Evolutionary conservation across 441 rosid genomes (phyloP).

Genomic region (Iberis amara): DNA sequence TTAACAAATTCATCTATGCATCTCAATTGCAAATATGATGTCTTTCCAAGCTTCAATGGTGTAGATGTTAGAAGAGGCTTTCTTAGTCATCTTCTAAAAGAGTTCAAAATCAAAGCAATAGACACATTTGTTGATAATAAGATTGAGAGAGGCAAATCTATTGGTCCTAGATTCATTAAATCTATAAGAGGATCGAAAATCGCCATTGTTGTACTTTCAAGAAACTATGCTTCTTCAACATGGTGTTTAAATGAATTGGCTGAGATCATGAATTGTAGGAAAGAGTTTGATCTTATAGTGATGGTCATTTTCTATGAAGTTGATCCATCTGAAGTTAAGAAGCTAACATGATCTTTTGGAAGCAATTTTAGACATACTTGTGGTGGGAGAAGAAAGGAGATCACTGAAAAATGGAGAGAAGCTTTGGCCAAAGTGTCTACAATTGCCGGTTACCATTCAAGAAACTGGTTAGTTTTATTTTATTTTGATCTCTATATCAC

Average conservation of each 20-base stretch:
- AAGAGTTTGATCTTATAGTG: constrained; percentile 5
- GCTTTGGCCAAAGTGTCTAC: constrained; percentile 2
- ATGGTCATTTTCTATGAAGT: constrained; percentile 26
- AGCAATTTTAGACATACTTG: neutral
- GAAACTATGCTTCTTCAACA: constrained; percentile 8
- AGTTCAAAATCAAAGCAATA: neutral
- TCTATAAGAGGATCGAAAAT: neutral
- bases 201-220: constrained; percentile 7
- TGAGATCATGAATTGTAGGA: constrained; percentile 18
- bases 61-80: constrained; percentile 17
- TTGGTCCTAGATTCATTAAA: constrained; percentile 1
- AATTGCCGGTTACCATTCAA: constrained; percentile 16
- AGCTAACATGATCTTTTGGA: constrained; percentile 10
- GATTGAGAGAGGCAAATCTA: neutral
- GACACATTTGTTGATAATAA: constrained; percentile 5
- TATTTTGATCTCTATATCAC: too few species aligned
- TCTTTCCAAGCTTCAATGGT: constrained; percentile 19
- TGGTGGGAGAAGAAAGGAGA: neutral
- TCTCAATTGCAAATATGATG: constrained; percentile 1
- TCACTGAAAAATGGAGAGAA: constrained; percentile 4
- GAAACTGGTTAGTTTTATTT: neutral
- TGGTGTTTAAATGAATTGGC: constrained; percentile 30
- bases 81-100: neutral
- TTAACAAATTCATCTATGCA: neutral
- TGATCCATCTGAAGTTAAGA: constrained; percentile 18